A percentile compares a stretch with the other conserved stretches of the same genome.
These are phyloP conservation scores for Glaciozyma martinii DNA, from an alignment of 768 basidiomycete genomes.

Conservation along the genomic window DNA sequence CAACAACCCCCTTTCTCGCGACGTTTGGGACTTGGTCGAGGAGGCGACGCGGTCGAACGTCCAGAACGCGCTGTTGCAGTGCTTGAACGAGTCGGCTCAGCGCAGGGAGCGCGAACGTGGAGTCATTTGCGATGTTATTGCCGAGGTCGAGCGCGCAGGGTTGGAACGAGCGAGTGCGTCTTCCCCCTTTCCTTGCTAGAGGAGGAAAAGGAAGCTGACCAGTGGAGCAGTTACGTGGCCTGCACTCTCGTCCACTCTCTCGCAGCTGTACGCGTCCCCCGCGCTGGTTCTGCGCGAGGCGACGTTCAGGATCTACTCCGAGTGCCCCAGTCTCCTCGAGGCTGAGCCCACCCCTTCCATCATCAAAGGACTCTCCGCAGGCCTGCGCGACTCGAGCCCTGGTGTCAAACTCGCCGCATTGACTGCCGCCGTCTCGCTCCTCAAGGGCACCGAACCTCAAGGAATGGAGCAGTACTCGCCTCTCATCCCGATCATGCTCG, in stretches of 20 bases:
- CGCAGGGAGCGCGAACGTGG: constrained; percentile 1
- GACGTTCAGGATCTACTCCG: constrained; percentile 3
- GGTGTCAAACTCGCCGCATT: neutral
- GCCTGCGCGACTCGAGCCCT: neutral
- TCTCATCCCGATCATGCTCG: constrained; percentile 60
- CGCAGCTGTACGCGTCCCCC: neutral
- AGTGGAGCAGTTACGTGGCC: neutral
- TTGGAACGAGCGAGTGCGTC: neutral
- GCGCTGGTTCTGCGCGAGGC: neutral
- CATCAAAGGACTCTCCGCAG: constrained; percentile 2
- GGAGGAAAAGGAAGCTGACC: neutral
- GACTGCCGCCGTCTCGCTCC: neutral
- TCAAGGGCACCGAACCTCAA: neutral
- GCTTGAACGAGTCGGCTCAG: constrained; percentile 41
- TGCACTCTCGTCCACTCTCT: neutral
- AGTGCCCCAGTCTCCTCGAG: constrained; percentile 1
- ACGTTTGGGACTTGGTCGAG: constrained; percentile 65
- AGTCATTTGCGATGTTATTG: constrained; percentile 1
- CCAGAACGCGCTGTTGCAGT: constrained; percentile 62
- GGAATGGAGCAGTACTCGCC: constrained; percentile 37
- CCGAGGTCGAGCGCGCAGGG: neutral
- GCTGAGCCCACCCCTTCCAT: neutral
- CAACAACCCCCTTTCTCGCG: neutral
- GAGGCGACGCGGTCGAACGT: constrained; percentile 56
- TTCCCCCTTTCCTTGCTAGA: neutral